Evolutionary conservation across 257 asterid genomes (phyloP), one percentile per base, ranked within the genome.

Genomic region (Fraxinus excelsior): DNA sequence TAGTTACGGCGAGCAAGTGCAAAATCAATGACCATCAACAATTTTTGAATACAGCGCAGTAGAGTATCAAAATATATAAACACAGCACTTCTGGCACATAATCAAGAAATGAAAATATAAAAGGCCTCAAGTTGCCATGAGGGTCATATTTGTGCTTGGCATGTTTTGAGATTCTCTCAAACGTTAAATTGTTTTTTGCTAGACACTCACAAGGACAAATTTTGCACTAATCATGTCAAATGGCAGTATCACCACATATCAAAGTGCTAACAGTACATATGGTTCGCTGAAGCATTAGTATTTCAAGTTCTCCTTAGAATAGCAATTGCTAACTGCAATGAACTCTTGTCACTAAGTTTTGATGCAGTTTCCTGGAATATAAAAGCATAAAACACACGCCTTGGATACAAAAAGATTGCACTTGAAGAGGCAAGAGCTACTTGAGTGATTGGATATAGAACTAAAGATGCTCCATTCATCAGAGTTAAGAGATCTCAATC

Each of bases 51-150:
- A 26, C 18, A 25, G 66, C 38, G 19, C 32, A 14, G 38, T 14
- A 58, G 16, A 46, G 73, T 29, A 6, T 40, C 76, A 40, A 77
- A 11, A 26, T 67, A 69, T 67, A 31, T 58, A 62, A 75, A 40
- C 21, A 25, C 56, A 60, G 67, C 32, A 68, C 70, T 38, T 35
- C 42, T 74, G 68, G 14, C 78, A 69, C 29, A 44, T 19, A 71
- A 65, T 64, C 53, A 38, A 40, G 7, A 40, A 18, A 19, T 35
- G 9, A 72, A 3, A 7, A 51, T 23, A 1, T 7, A n/a, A 34
- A 44, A 21, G 21, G 71, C 37, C 56, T 37, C 40, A 62, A 29
- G 72, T 12, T 60, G 58, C 73, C 29, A 37, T 23, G 34, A 73
- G 3, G 3, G 7, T 32, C 74, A 34, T 31, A 65, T 46, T 5